Conservation (phyloP, 2,329 filamentous ascomycete genomes). For the Bipolaris oryzae region DNA sequence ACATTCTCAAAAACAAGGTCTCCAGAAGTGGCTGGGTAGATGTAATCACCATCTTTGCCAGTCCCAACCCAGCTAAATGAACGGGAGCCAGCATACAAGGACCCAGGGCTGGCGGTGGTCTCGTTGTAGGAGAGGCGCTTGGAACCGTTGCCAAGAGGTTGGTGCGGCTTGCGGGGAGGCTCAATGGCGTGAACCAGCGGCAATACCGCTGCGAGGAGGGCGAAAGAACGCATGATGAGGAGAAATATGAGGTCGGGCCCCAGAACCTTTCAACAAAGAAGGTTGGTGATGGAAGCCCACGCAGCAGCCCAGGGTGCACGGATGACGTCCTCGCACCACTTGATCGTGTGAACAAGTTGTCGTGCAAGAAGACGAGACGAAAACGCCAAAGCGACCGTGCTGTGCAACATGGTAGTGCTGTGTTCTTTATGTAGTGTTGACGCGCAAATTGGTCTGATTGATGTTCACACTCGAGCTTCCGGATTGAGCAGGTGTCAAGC, state of each 20-base stretch:
- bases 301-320: background rate
- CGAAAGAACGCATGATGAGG: slow-evolving; percentile 38
- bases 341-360: slow-evolving; percentile 17
- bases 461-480: slow-evolving; percentile 39
- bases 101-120: slow-evolving; percentile 56
- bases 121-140: slow-evolving; percentile 66
- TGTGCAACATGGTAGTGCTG: slow-evolving; percentile 5
- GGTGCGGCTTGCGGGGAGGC: slow-evolving; percentile 60
- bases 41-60: slow-evolving; percentile 66
- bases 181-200: slow-evolving; percentile 49
- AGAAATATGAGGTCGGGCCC: background rate
- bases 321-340: slow-evolving; percentile 8
- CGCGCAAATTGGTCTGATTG: slow-evolving; percentile 29
- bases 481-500: slow-evolving; percentile 41
- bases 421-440: slow-evolving; percentile 32
- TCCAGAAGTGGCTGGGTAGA: slow-evolving; percentile 58
- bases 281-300: background rate
- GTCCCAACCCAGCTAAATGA: slow-evolving; percentile 63
- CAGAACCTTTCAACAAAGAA: background rate
- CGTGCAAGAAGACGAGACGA: slow-evolving; percentile 24
- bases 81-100: slow-evolving; percentile 52
- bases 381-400: slow-evolving; percentile 15
- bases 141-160: slow-evolving; percentile 62
- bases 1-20: slow-evolving; percentile 67
- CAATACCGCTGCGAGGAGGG: slow-evolving; percentile 34